Evolutionary conservation across 345 rosid genomes (phyloP).

Genomic region (Camelina laxa): DNA sequence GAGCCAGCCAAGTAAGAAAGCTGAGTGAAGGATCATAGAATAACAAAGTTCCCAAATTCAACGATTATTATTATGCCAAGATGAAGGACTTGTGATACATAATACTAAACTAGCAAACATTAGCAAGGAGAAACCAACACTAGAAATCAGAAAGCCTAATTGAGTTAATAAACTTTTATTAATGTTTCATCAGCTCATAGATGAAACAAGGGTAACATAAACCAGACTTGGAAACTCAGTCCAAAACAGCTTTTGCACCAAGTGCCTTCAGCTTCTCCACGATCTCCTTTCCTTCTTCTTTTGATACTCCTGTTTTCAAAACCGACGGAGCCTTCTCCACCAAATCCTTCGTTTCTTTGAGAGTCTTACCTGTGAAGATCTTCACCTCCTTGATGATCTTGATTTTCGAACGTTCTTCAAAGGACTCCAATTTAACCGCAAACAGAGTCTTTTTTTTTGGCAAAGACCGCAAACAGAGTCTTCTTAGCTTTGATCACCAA

Average conservation of each 20-base stretch:
- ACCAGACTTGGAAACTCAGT: conserved; percentile 42
- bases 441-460: conserved; percentile 63
- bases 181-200: background rate
- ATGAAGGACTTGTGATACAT: background rate
- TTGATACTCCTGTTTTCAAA: conserved; percentile 71
- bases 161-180: background rate
- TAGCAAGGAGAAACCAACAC: background rate
- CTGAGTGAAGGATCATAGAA: background rate
- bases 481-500: conserved; percentile 42
- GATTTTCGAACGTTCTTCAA: conserved; percentile 69
- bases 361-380: conserved; percentile 73
- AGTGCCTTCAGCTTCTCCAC: conserved; percentile 80
- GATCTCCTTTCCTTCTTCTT: conserved; percentile 77
- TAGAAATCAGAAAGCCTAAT: background rate
- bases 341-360: conserved; percentile 86
- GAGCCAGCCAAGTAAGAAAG: background rate
- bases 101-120: background rate
- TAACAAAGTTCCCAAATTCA: background rate
- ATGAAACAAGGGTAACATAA: background rate
- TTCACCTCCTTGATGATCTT: conserved; percentile 82
- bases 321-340: conserved; percentile 75
- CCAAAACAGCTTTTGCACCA: conserved; percentile 78
- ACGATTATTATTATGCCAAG: background rate
- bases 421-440: conserved; percentile 73
- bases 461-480: conserved; percentile 71